phyloP scores from a whole-genome alignment of 176 grass and related monocot genomes.

The Raddia distichophylla region DNA sequence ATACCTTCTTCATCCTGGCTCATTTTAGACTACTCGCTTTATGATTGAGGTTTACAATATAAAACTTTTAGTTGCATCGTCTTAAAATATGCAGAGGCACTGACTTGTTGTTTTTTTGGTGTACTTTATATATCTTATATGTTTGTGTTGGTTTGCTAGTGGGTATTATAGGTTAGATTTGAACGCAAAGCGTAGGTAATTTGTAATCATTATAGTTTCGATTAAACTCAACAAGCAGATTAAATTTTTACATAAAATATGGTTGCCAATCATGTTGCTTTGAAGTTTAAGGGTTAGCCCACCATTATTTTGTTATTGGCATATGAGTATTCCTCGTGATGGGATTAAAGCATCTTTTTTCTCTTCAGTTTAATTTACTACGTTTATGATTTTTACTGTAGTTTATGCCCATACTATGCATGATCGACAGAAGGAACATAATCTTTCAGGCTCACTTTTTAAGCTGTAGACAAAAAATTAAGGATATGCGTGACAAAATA shows the following conservation, averaged over 20 bases:
- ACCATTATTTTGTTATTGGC: neutral
- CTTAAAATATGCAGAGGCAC: neutral
- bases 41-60: neutral
- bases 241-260: constrained; percentile 2
- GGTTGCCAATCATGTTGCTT: neutral
- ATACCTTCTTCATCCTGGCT: no score
- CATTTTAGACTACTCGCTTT: no score
- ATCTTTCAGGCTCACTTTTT: neutral
- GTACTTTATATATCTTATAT: neutral
- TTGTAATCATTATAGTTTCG: neutral
- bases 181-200: no score
- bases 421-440: neutral
- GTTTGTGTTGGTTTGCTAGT: neutral
- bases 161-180: neutral
- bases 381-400: neutral
- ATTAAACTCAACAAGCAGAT: neutral
- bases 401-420: neutral
- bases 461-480: neutral
- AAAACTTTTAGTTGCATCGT: neutral
- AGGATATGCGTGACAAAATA: neutral
- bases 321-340: neutral
- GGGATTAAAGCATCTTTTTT: neutral
- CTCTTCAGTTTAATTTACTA: neutral
- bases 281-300: neutral
- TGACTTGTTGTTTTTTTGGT: neutral